phyloP scores from a whole-genome alignment of 805 yeast genomes.

The Cyberlindnera xishuangbannaensis region DNA sequence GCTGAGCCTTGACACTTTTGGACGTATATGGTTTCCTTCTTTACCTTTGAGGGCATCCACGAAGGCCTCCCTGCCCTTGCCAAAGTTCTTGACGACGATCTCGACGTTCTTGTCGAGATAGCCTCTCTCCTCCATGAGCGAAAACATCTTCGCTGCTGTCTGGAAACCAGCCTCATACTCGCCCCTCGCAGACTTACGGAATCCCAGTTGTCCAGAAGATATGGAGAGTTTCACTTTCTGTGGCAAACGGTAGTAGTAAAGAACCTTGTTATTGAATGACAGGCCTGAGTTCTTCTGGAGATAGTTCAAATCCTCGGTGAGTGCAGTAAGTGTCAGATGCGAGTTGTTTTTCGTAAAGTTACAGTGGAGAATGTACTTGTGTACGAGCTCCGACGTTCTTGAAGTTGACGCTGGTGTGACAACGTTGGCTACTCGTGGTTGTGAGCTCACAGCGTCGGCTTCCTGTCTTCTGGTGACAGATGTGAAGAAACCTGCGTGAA shows the following conservation, averaged over 20 bases:
- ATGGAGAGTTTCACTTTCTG: slow-evolving; percentile 65
- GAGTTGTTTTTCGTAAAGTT: slow-evolving; percentile 80
- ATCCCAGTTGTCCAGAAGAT: slow-evolving; percentile 84
- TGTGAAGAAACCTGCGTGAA: too few relatives aligned
- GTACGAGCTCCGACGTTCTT: slow-evolving; percentile 28
- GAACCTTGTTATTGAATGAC: slow-evolving; percentile 61
- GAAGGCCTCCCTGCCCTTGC: slow-evolving; percentile 87
- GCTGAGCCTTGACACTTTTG: slow-evolving; percentile 60
- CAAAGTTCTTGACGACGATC: slow-evolving; percentile 72
- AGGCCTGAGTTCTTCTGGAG: slow-evolving; percentile 48
- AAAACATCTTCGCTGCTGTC: slow-evolving; percentile 67
- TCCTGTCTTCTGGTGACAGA: slow-evolving; percentile 5
- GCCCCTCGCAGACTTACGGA: slow-evolving; percentile 82
- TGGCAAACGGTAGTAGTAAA: slow-evolving; percentile 73
- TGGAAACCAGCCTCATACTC: slow-evolving; percentile 93
- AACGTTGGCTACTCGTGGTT: slow-evolving; percentile 9
- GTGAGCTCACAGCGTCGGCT: background rate
- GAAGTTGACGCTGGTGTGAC: slow-evolving; percentile 8
- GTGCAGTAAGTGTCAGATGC: slow-evolving; percentile 66
- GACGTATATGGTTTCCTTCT: slow-evolving; percentile 71
- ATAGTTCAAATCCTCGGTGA: slow-evolving; percentile 57
- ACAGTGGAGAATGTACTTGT: slow-evolving; percentile 71
- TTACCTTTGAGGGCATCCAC: slow-evolving; percentile 79
- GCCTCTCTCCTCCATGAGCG: slow-evolving; percentile 58
- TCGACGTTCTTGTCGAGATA: slow-evolving; percentile 61